Conservation (phyloP, 179 eudicot species). For the Beta macrorhiza region DNA sequence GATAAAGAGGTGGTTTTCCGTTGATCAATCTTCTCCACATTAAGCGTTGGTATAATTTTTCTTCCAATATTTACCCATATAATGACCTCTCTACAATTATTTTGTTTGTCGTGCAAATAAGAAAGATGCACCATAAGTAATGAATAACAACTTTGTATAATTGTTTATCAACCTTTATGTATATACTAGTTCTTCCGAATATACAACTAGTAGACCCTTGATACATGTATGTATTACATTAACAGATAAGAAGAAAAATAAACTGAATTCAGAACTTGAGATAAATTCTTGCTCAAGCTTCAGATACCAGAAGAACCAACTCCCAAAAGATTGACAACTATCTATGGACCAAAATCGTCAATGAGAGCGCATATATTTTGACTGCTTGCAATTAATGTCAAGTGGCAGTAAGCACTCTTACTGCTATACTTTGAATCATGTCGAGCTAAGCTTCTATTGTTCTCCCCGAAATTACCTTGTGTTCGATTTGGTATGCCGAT, state of each 20-base stretch:
- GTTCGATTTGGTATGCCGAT: not conserved
- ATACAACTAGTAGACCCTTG: constrained; percentile 7
- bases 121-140: not conserved
- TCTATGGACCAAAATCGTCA: constrained; percentile 10
- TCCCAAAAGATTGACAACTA: constrained; percentile 8
- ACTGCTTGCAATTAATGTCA: not conserved
- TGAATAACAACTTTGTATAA: not conserved
- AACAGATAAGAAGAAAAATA: not conserved
- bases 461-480: constrained; percentile 5
- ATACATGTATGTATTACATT: constrained; percentile 4
- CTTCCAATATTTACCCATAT: too few species aligned
- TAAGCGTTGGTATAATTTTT: too few species aligned
- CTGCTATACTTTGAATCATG: constrained; percentile 8
- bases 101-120: not conserved
- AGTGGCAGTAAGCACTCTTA: constrained; percentile 4
- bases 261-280: not conserved
- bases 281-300: constrained; percentile 1
- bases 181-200: not conserved
- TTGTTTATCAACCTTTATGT: not conserved
- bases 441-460: not conserved
- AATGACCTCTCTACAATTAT: too few species aligned
- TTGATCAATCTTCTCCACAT: not conserved
- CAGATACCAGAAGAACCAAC: not conserved
- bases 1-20: not conserved
- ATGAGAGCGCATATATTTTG: not conserved